Base-by-base conservation (phyloP, 2,329 filamentous ascomycete species). In the Coleophoma crateriformis region DNA sequence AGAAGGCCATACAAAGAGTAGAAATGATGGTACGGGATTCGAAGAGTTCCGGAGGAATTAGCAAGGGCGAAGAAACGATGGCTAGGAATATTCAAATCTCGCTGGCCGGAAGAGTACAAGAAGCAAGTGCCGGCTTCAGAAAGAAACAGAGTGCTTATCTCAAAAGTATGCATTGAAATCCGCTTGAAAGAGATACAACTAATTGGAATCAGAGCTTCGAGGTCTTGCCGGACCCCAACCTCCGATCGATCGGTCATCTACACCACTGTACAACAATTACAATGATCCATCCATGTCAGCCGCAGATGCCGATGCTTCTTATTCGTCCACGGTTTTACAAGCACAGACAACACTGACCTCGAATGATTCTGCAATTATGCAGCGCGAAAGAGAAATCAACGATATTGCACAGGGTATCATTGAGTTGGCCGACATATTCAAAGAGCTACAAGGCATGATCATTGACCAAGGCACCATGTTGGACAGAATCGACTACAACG, bases 361-460 rank as follows among this genome's bases (percentile, higher is more conserved):
- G 51, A 90, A 95, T 63, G 92, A 97, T 64, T 77, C 84, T 3
- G 82, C 82, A 35, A 97, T 99, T 59, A 81, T 85, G 53, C 94
- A 97, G 67, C 88, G 94, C 55, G 94, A 99, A 70, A 85, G 88
- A 38, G 94, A 97, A 68, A 99, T 99, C 61, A 95, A 95, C 64
- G 91, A 96, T 60, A 99, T 99, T 55, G 94, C 94, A 2, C 91
- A 96, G 66, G 92, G 94, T 50, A 97, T 99, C 68, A 97, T 99
- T 62, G 92, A 97, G 65, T 75, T 99, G 7, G 89, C 92, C 4
- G 94, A 96, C 66, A 89, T 99, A 46, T 99, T 99, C 73, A 89
- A 95, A 54, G 94, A 99, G 62, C 74, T 99, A 32, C 94, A 99
- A 69, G 85, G 78, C 44, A 97, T 99, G 91, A 90, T 95, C 59